phyloP scores from a whole-genome alignment of 805 yeast genomes.

The Suhomyces prunicola region DNA sequence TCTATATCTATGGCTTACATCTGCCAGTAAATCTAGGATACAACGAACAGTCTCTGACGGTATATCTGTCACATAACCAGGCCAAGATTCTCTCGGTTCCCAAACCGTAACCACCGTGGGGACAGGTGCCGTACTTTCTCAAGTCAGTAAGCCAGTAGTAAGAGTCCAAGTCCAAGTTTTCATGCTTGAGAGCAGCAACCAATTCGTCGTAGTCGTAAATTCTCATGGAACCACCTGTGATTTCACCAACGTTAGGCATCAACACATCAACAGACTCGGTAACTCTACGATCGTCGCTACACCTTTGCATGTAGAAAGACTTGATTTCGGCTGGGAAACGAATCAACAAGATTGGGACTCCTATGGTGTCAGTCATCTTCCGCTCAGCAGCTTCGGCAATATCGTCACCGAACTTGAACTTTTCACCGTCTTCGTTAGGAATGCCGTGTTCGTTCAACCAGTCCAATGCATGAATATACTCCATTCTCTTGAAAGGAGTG shows the following conservation, averaged over 20 bases:
- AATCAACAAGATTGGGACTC: conserved; percentile 86
- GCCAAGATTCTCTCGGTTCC: conserved; percentile 98
- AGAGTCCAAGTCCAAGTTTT: conserved; percentile 73
- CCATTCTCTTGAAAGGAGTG: conserved; percentile 87
- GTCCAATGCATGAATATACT: conserved; percentile 83
- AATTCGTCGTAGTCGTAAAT: conserved; percentile 78
- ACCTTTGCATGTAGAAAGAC: conserved; percentile 96
- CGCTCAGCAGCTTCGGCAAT: conserved; percentile 99
- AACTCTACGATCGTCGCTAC: conserved; percentile 85
- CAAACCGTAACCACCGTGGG: conserved; percentile 98
- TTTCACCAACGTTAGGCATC: conserved; percentile 99
- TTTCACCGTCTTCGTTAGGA: conserved; percentile 90
- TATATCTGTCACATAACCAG: conserved; percentile 96
- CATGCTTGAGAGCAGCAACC: conserved; percentile 88
- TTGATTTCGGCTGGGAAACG: conserved; percentile 97
- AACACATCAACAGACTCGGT: conserved; percentile 97
- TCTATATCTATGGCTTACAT: conserved; percentile 71
- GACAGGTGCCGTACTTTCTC: conserved; percentile 95
- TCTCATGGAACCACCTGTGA: conserved; percentile 99
- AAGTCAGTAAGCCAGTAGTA: conserved; percentile 97
- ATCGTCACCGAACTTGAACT: conserved; percentile 96
- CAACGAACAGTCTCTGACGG: conserved; percentile 96
- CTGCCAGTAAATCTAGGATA: conserved; percentile 98
- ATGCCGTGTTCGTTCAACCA: conserved; percentile 97
- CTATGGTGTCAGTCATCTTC: conserved; percentile 93